Evolutionary conservation across 2,329 filamentous ascomycete genomes (phyloP).

Genomic region (Colletotrichum siamense): DNA sequence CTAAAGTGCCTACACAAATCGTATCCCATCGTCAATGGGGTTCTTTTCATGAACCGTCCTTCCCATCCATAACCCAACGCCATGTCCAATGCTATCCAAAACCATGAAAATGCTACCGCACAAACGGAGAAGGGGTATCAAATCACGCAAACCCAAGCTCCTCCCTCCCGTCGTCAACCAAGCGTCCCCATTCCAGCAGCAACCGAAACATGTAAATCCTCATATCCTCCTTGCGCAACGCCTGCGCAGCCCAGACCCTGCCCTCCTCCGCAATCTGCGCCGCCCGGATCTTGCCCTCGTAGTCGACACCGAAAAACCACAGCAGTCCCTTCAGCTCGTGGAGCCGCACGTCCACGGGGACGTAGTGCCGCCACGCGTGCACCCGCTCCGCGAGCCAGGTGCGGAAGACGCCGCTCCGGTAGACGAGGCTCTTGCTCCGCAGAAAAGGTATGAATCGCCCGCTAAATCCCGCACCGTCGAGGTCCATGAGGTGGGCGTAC

Average conservation of each 20-base stretch:
- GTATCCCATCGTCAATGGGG: not conserved
- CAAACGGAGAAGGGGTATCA: slow-evolving; percentile 1
- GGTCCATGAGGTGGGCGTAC: slow-evolving; percentile 62
- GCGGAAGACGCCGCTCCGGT: slow-evolving; percentile 65
- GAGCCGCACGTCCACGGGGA: slow-evolving; percentile 60
- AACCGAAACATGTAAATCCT: slow-evolving; percentile 77
- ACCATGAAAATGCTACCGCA: not conserved
- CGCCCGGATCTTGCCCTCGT: slow-evolving; percentile 24
- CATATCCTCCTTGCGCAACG: slow-evolving; percentile 72
- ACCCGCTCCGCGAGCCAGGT: slow-evolving; percentile 71
- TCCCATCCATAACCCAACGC: not conserved
- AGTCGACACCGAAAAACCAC: slow-evolving; percentile 23
- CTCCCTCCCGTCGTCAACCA: slow-evolving; percentile 62
- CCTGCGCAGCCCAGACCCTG: slow-evolving; percentile 60
- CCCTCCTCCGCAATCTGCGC: slow-evolving; percentile 38
- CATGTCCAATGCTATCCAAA: not conserved
- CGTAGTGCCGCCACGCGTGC: slow-evolving; percentile 67
- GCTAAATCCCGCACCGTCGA: slow-evolving; percentile 61
- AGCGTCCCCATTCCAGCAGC: slow-evolving; percentile 72
- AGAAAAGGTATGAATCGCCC: slow-evolving; percentile 59
- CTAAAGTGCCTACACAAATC: not conserved
- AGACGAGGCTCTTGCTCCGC: slow-evolving; percentile 53
- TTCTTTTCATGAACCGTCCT: not conserved
- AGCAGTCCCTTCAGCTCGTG: slow-evolving; percentile 18
- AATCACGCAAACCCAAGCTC: slow-evolving; percentile 33